Conservation (phyloP, 2,329 filamentous ascomycete species). For the Xylaria sp. region DNA sequence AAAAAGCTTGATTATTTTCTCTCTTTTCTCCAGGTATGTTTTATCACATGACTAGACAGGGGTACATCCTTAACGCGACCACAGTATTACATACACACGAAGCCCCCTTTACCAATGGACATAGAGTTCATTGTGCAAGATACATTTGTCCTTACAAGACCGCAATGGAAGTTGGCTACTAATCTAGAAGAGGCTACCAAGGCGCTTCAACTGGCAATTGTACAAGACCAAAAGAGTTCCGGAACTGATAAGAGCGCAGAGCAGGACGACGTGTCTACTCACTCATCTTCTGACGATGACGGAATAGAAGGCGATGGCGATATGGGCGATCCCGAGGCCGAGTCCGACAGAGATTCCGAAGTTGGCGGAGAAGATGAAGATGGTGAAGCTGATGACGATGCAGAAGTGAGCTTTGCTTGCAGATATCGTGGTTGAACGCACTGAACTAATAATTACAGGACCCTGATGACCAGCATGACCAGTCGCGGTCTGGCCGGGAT, state of each 20-base stretch:
- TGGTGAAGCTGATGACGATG: conserved; percentile 44
- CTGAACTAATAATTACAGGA: conserved; percentile 53
- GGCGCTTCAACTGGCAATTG: conserved; percentile 87
- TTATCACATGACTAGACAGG: neutral
- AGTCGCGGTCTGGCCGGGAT: conserved; percentile 60
- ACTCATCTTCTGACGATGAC: conserved; percentile 80
- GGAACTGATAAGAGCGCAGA: conserved; percentile 77
- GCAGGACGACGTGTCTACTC: conserved; percentile 77
- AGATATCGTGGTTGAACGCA: neutral
- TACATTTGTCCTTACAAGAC: conserved; percentile 83
- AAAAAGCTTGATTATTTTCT: conserved; percentile 99
- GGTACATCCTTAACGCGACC: conserved; percentile 34
- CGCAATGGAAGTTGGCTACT: conserved; percentile 89
- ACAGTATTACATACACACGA: conserved; percentile 93
- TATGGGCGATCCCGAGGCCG: conserved; percentile 71
- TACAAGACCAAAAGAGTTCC: conserved; percentile 86
- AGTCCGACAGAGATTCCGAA: conserved; percentile 67
- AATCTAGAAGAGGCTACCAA: conserved; percentile 85
- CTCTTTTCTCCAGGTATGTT: conserved; percentile 84
- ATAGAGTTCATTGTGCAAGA: conserved; percentile 97
- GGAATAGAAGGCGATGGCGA: conserved; percentile 69
- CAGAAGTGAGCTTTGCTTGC: conserved; percentile 58
- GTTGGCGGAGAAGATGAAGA: conserved; percentile 72
- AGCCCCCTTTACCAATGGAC: conserved; percentile 92
- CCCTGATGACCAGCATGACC: conserved; percentile 54